Evolutionary conservation across 768 basidiomycete species (phyloP), one percentile per base, ranked within the genome.

Genomic region (Tulasnella sp.): DNA sequence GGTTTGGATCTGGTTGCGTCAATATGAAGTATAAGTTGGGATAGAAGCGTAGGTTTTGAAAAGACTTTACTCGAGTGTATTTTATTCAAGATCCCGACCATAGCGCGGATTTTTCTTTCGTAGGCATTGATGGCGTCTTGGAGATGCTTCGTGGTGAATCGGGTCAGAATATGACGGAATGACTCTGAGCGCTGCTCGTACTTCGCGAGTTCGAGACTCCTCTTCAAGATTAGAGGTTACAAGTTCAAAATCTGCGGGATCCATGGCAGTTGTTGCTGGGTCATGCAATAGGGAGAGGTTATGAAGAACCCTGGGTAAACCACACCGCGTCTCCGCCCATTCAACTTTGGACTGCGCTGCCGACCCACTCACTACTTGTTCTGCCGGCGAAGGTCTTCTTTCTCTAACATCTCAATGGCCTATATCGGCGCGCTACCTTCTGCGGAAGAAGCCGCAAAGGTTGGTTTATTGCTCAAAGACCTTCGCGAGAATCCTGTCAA

Each of bases 401-500:
- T n/a, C n/a, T n/a, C n/a, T n/a, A n/a, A n/a, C n/a, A n/a, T n/a
- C n/a, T n/a, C 15, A 13, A 23, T 15, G 45, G 54, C 43, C 54
- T 43, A 10, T 21, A 21, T 24, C 7, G n/a, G 54, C 7, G 15
- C 34, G 34, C 34, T 38, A 5, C 34, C 34, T 7, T 38, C 34
- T 38, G 38, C 54, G 52, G 29, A 55, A 32, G 61, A 60, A 26
- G 64, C 62, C 34, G 32, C 56, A 15, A 72, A 78, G 63, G 69
- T 85, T 63, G 72, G 77, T 62, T 68, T 68, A 43, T 68, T 79
- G n/a, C 79, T 90, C 38, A 67, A 73, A 53, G 72, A 69, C 29
- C 74, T 88, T 45, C 83, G 78, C 61, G 81, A 83, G 64, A 69
- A 70, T 9, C 86, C 86, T 4, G 76, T 78, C 50, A 77, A 78